Conservation (phyloP, 2,329 filamentous ascomycete species). For the Alternaria solani region DNA sequence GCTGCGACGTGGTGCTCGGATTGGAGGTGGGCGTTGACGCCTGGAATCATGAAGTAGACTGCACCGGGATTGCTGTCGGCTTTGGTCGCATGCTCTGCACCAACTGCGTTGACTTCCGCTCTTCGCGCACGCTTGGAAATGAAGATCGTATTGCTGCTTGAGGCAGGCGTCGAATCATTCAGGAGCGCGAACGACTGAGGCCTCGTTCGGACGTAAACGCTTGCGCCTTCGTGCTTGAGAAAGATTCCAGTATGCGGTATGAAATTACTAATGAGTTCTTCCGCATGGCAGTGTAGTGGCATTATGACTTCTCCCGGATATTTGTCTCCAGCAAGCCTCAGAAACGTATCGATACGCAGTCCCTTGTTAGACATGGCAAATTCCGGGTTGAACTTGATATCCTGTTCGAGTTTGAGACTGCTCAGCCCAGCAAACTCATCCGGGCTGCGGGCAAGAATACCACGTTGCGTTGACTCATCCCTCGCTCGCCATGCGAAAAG, state of each 20-base stretch:
- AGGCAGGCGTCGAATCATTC: neutral
- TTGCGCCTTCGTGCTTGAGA: neutral
- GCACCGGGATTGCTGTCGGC: neutral
- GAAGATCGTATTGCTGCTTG: neutral
- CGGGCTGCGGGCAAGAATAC: neutral
- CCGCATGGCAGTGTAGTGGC: neutral
- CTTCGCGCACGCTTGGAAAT: neutral
- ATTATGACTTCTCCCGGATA: neutral
- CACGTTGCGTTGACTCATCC: neutral
- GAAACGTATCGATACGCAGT: neutral
- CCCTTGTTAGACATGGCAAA: neutral
- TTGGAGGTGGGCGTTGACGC: neutral
- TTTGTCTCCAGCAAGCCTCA: neutral
- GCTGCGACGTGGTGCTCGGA: neutral
- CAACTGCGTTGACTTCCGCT: neutral
- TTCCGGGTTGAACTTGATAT: neutral
- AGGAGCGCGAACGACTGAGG: neutral
- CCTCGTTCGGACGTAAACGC: neutral
- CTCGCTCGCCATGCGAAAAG: neutral
- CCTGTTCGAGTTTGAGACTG: neutral
- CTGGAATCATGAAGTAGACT: neutral
- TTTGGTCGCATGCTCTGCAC: neutral
- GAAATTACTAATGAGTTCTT: neutral
- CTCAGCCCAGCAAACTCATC: neutral
- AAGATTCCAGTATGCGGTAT: neutral